Percentiles rank a stretch among this genome's conserved stretches.
These are phyloP conservation scores for Dillenia suffruticosa DNA, from an alignment of 164 flowering plant genomes.

Conservation along the genomic window DNA sequence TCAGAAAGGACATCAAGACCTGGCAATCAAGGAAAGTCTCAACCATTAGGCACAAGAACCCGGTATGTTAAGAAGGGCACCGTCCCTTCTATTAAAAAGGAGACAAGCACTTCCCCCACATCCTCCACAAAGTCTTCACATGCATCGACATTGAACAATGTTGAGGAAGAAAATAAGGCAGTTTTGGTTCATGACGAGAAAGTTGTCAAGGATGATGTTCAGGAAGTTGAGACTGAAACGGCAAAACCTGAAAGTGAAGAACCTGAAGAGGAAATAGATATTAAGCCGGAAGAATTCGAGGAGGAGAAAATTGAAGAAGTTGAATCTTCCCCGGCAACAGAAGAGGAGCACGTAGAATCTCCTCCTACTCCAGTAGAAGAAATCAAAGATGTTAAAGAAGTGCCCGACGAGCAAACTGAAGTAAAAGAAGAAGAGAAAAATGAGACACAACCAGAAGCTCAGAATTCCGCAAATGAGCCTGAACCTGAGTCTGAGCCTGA, in stretches of 20 bases:
- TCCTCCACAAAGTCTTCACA: background rate
- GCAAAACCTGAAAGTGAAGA: conserved; percentile 7
- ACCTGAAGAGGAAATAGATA: conserved; percentile 5
- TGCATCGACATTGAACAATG: background rate
- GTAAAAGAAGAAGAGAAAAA: background rate
- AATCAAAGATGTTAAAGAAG: conserved; percentile 9
- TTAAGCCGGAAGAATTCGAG: background rate
- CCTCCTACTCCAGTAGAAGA: background rate
- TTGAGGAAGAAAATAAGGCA: conserved; percentile 13
- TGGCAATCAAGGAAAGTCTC: conserved; percentile 11
- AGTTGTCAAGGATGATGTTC: conserved; percentile 13
- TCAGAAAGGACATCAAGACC: conserved; percentile 15
- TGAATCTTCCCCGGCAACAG: background rate
- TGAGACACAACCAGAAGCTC: background rate
- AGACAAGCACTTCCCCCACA: conserved; percentile 3
- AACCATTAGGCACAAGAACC: conserved; percentile 9
- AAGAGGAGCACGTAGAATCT: background rate
- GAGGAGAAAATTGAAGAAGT: background rate
- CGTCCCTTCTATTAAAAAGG: conserved; percentile 1
- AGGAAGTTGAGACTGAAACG: conserved; percentile 11
- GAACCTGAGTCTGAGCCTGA: too few relatives aligned
- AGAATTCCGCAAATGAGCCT: too few relatives aligned
- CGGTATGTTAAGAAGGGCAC: conserved; percentile 11
- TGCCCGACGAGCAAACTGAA: background rate
- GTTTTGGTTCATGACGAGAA: conserved; percentile 5